These are phyloP conservation scores for Plantago coronopus DNA, from an alignment of 305 asterid species.

Conservation along the genomic window DNA sequence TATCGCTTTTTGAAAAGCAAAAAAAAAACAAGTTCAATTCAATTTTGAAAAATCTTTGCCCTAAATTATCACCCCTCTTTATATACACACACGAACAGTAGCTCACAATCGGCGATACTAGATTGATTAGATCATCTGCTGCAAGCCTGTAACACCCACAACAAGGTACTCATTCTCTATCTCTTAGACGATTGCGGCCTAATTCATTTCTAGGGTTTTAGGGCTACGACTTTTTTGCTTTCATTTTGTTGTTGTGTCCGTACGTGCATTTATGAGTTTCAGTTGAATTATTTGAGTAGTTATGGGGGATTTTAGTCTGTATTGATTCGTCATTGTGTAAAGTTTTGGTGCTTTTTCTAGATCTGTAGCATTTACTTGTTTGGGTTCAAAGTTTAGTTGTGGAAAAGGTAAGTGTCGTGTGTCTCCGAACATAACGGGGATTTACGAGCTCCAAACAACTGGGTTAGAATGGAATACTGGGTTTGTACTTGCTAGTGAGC, in stretches of 20 bases:
- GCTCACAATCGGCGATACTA: not conserved
- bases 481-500: no score
- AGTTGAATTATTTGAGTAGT: not conserved
- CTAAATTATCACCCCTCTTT: not conserved
- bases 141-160: not conserved
- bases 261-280: not conserved
- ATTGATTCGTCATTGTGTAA: not conserved
- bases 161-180: constrained; percentile 1
- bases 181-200: not conserved
- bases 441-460: no score
- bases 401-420: not conserved
- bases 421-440: no score
- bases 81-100: not conserved
- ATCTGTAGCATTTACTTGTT: constrained; percentile 2
- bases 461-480: not conserved
- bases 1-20: not conserved
- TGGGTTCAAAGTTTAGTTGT: not conserved
- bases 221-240: not conserved
- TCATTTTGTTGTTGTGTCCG: not conserved
- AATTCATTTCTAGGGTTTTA: constrained; percentile 2
- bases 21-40: no score
- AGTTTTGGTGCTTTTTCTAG: constrained; percentile 4
- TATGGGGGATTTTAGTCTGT: not conserved
- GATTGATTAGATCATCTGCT: not conserved
- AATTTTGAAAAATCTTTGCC: not conserved